Evolutionary conservation across 768 basidiomycete genomes (phyloP).

Genomic region (Leucocoprinus sp.): DNA sequence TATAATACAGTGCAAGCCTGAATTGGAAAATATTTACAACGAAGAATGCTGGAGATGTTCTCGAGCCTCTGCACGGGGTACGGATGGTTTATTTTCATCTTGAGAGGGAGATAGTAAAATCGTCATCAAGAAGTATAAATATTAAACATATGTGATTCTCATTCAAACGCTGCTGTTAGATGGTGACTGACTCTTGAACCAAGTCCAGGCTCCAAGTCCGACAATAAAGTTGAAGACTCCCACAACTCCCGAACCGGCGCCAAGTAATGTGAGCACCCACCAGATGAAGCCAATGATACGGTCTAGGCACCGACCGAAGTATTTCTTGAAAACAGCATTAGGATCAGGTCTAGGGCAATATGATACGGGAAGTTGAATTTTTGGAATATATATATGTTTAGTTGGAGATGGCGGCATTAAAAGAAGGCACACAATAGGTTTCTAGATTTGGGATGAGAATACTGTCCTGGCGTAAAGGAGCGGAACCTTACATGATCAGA

Average conservation of each 20-base stretch:
- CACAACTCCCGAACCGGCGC: constrained; percentile 65
- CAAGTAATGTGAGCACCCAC: constrained; percentile 68
- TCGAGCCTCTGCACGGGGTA: no score
- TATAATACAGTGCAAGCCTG: constrained; percentile 1
- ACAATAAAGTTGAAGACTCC: constrained; percentile 67
- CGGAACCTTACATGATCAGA: constrained; percentile 74
- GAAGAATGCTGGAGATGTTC: no score
- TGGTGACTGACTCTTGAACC: constrained; percentile 35
- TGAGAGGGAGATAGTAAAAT: no score
- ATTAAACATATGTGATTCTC: not conserved
- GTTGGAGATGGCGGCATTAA: constrained; percentile 40
- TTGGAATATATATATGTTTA: constrained; percentile 27
- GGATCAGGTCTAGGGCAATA: constrained; percentile 51
- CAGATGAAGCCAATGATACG: constrained; percentile 71
- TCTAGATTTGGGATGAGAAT: constrained; percentile 33
- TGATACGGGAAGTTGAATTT: constrained; percentile 40
- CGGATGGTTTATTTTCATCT: no score
- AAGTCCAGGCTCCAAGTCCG: constrained; percentile 58
- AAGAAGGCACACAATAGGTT: constrained; percentile 78
- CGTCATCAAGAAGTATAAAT: not conserved
- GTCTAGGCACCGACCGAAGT: constrained; percentile 60
- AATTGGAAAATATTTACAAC: not conserved
- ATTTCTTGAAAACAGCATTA: constrained; percentile 45
- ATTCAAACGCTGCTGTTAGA: constrained; percentile 9
- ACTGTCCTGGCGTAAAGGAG: not conserved